A percentile compares a stretch with the other conserved stretches of the same genome.
Evolutionary conservation across 192 early-diverging fungal genomes (phyloP).

Genomic region (Gigaspora rosea): DNA sequence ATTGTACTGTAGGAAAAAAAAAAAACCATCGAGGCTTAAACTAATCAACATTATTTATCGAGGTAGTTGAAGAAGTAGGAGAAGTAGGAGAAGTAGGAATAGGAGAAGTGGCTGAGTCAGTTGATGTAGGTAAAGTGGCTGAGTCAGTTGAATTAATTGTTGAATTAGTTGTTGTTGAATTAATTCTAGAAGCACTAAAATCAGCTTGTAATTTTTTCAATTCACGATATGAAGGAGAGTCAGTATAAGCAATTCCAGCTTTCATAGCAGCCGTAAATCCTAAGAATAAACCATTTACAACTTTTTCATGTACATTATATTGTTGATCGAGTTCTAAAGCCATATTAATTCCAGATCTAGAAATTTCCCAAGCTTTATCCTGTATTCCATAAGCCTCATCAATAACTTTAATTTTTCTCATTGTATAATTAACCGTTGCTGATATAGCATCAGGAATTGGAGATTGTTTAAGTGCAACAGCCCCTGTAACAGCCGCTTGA

Average conservation of each 20-base stretch:
- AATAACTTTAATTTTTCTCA: constrained; percentile 41
- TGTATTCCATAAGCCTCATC: constrained; percentile 53
- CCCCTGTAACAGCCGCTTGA: constrained; percentile 45
- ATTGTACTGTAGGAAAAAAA: too few species aligned
- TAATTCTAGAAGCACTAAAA: too few species aligned
- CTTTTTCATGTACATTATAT: constrained; percentile 55
- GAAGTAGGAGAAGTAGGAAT: too few species aligned
- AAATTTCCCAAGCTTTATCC: constrained; percentile 54
- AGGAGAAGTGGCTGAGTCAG: too few species aligned
- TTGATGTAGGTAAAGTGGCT: too few species aligned
- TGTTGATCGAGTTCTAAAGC: constrained; percentile 58
- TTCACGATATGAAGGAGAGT: constrained; percentile 45
- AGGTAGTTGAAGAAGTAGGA: too few species aligned
- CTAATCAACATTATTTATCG: too few species aligned
- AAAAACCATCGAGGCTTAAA: too few species aligned
- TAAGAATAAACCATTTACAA: constrained; percentile 47
- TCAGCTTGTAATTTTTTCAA: not conserved
- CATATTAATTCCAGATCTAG: constrained; percentile 46
- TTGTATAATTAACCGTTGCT: constrained; percentile 38
- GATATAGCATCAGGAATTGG: constrained; percentile 55
- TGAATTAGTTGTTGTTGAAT: too few species aligned
- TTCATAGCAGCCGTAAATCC: constrained; percentile 50
- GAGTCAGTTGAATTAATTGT: too few species aligned
- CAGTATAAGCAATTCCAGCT: constrained; percentile 54
- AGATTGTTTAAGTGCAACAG: constrained; percentile 56